Evolutionary conservation across 2,329 filamentous ascomycete genomes (phyloP), one percentile per base, ranked within the genome.

Genomic region (Zarea fungicola): DNA sequence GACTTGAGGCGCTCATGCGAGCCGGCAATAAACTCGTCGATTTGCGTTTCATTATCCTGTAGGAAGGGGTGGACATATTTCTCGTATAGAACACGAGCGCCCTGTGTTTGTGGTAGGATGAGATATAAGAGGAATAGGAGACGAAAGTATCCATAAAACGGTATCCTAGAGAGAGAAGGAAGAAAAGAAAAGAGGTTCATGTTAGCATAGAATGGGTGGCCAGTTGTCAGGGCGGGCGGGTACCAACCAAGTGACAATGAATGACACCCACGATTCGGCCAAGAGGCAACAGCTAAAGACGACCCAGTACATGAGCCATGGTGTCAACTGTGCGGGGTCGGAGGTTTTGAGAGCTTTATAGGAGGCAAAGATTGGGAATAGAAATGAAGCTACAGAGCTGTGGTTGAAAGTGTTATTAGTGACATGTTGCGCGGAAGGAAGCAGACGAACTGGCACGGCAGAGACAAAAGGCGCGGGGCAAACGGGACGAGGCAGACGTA

Each of bases 291-390:
- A 85, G 53, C 88, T 87, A 56, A 96, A 80, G 21, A 96, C 89
- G 52, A 96, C 89, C 87, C 92, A 99, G 78, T 97, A 99, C 87
- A 97, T 97, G 57, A 97, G 81, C 93, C 93, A 99, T 84, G 92
- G 92, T 55, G 89, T 89, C 52, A 96, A 78, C 64, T 95, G 84
- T 31, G 89, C 85, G 2, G 91, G 90, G 67, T 96, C 89, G 45
- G 87, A 86, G 14, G 89, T 91, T 71, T 93, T 92, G 63, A 99
- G 85, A 42, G 93, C 92, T 76, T 97, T 97, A 79, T 96, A 97
- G 55, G 92, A 96, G 57, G 92, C 91, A 72, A 96, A 97, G 55
- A 96, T 83, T 44, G 93, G 93, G 65, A 97, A 95, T 64, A 96
- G 83, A 64, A 95, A 90, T 49, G 91, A 95, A 51, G 87, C 84